A percentile compares a stretch with the other conserved stretches of the same genome.
These are phyloP conservation scores for Tephrocybe sp. DNA, from an alignment of 768 basidiomycete species.

Conservation along the genomic window DNA sequence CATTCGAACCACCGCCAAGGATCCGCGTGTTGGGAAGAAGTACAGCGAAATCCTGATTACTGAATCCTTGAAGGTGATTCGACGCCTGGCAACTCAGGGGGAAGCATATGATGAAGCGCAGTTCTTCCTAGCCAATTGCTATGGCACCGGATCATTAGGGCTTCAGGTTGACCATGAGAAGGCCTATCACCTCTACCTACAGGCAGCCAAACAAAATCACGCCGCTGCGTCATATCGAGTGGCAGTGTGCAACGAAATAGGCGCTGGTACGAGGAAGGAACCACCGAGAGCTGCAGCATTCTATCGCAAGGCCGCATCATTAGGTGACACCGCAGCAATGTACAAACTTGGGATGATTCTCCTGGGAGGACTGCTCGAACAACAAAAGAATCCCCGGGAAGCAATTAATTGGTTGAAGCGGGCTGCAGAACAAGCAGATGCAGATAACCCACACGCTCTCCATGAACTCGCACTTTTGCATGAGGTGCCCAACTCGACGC, in stretches of 20 bases:
- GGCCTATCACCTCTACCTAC: slow-evolving; percentile 94
- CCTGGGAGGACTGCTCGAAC: slow-evolving; percentile 78
- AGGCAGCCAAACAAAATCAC: slow-evolving; percentile 97
- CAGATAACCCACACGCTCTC: slow-evolving; percentile 95
- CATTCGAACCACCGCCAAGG: slow-evolving; percentile 68
- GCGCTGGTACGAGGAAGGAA: slow-evolving; percentile 91
- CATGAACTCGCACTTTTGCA: slow-evolving; percentile 92
- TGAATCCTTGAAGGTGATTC: slow-evolving; percentile 90
- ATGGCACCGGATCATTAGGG: slow-evolving; percentile 95
- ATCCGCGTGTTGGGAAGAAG: slow-evolving; percentile 83
- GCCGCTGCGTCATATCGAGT: slow-evolving; percentile 94
- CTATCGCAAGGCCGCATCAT: slow-evolving; percentile 93
- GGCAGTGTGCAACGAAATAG: slow-evolving; percentile 98
- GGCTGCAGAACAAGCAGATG: slow-evolving; percentile 96
- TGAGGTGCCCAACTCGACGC: slow-evolving; percentile 61
- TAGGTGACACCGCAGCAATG: slow-evolving; percentile 98
- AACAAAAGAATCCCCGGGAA: slow-evolving; percentile 84
- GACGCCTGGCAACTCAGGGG: slow-evolving; percentile 88
- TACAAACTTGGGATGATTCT: slow-evolving; percentile 99
- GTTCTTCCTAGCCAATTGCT: slow-evolving; percentile 97
- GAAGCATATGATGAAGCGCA: slow-evolving; percentile 95
- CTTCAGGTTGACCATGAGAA: slow-evolving; percentile 96
- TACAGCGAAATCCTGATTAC: slow-evolving; percentile 85
- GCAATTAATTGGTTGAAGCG: slow-evolving; percentile 93
- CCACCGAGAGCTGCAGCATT: slow-evolving; percentile 88